Base-by-base conservation (phyloP, 805 yeast genomes). In the Kodamaea nitidulidarum region DNA sequence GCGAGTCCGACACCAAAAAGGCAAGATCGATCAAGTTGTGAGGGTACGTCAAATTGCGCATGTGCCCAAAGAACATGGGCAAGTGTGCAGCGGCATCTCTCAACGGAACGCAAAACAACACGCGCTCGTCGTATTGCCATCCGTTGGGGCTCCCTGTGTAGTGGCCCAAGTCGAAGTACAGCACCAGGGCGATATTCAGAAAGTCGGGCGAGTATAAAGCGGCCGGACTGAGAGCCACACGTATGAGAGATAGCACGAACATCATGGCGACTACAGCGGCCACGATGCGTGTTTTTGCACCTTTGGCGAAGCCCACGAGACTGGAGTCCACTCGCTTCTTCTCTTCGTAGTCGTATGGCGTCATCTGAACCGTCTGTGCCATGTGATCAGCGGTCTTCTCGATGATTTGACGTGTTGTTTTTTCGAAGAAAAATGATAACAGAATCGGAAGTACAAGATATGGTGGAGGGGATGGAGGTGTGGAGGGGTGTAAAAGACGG, bases 81-180 rank as follows among this genome's bases (percentile, higher is more conserved):
- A 88, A 69, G 67, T 88, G 96, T 14, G 82, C 77, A 2, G 90
- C 84, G 1, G 97, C 97, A 59, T 90, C 96, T 65, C 97, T 78
- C 49, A 88, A 70, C 5, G 97, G 97, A 8, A 90, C 95, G 49
- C 91, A 79, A 49, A 87, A 85, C 42, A 88, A 65, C 15, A 88
- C 82, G 35, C 95, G 71, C 56, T 90, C 96, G 10, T 75, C 77
- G 35, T 70, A 66, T 50, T 81, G 84, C 93, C 93, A 84, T 6
- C 96, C 96, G 38, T 79, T 74, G 5, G 73, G 73, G 10, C 81
- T 61, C 5, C 93, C 88, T 35, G 65, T 70, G 49, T 78, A 80
- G 44, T 82, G 73, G 14, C 68, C 71, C 51, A 90, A 65, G 56
- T 90, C 97, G 57, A 80, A 87, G 52, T 75, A 84, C 49, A 75